Evolutionary conservation across 75 land plant genomes (phyloP).

Genomic region (Pseudotsuga menziesii): DNA sequence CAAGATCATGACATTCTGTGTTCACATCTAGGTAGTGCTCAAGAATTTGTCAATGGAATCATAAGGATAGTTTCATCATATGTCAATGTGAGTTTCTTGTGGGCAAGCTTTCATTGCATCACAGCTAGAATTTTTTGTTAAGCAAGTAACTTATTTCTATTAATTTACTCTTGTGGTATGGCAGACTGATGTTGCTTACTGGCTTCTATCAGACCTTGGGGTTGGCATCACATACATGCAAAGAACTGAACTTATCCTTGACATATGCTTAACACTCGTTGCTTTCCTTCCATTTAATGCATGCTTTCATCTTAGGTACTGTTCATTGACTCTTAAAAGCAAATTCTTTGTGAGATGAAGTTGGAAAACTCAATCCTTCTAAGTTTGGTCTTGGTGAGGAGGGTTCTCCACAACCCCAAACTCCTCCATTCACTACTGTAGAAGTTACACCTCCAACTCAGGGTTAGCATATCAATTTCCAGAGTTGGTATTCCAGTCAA

Average conservation of each 20-base stretch:
- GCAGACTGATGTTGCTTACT: conserved; percentile 66
- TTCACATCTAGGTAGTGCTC: conserved; percentile 41
- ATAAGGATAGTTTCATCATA: conserved; percentile 78
- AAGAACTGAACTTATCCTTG: conserved; percentile 65
- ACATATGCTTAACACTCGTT: neutral
- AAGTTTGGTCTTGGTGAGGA: conserved; percentile 31
- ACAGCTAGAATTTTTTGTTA: neutral
- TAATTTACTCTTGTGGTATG: conserved; percentile 6
- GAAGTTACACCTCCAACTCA: neutral
- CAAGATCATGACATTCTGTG: conserved; percentile 24
- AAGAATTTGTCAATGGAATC: conserved; percentile 68
- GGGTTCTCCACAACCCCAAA: conserved; percentile 33
- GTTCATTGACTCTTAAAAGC: conserved; percentile 2
- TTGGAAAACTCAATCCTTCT: conserved; percentile 23
- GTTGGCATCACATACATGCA: conserved; percentile 66
- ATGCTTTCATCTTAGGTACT: neutral
- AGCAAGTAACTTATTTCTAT: neutral
- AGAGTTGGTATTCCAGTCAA: neutral
- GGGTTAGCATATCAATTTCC: neutral
- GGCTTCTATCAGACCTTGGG: conserved; percentile 52
- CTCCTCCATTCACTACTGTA: conserved; percentile 19
- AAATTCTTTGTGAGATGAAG: conserved; percentile 34
- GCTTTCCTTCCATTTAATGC: neutral
- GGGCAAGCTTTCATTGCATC: neutral
- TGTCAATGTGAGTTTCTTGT: conserved; percentile 46